Evolutionary conservation across 1,284 basidiomycete species (phyloP).

Genomic region (Pyrrhoderma noxium): DNA sequence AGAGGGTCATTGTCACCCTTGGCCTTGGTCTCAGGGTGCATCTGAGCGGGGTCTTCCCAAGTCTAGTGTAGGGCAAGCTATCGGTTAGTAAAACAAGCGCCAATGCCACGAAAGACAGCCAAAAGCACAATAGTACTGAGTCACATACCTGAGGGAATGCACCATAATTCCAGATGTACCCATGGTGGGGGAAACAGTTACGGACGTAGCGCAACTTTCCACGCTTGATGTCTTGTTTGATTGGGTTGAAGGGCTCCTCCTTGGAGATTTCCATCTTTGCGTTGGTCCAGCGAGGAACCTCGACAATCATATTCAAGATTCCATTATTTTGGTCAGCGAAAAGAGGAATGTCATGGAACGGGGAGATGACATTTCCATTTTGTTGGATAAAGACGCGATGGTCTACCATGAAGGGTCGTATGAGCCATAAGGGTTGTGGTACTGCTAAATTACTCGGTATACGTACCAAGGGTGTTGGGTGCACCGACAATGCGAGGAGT

Average conservation of each 20-base stretch:
- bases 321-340: conserved; percentile 90
- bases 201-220: conserved; percentile 95
- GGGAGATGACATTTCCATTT: conserved; percentile 75
- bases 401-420: conserved; percentile 49
- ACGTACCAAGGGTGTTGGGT: conserved; percentile 83
- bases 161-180: conserved; percentile 98
- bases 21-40: conserved; percentile 97
- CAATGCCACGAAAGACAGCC: neutral
- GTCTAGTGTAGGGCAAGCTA: conserved; percentile 49
- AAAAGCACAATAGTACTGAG: neutral
- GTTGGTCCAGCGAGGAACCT: conserved; percentile 99
- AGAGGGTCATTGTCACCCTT: conserved; percentile 99
- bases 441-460: neutral
- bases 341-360: conserved; percentile 95
- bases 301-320: conserved; percentile 97
- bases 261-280: conserved; percentile 99
- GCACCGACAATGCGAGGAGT: conserved; percentile 76
- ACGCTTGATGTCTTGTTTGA: conserved; percentile 98
- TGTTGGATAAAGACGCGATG: conserved; percentile 94
- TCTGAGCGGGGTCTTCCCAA: conserved; percentile 91
- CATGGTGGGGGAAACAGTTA: conserved; percentile 99
- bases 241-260: conserved; percentile 96
- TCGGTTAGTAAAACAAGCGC: neutral
- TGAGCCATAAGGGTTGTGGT: neutral
- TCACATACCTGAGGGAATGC: conserved; percentile 86